These are phyloP conservation scores for Cryptococcus sp. DNA, from an alignment of 1,284 basidiomycete species.

Conservation along the genomic window DNA sequence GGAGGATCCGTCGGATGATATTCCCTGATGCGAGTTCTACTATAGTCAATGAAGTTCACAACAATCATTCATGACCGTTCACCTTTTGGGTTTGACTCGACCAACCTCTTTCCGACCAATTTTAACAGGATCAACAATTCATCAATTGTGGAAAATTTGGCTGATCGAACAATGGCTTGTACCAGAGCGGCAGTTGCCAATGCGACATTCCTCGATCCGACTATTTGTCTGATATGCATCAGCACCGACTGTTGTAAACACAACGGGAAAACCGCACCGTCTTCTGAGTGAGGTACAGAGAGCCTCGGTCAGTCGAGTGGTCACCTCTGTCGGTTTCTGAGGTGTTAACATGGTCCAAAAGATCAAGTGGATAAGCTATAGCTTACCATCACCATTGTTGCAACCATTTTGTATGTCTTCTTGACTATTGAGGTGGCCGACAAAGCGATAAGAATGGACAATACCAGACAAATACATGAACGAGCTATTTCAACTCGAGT, in stretches of 20 bases:
- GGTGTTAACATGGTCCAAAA: not conserved
- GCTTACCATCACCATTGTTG: not conserved
- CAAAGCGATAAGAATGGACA: not conserved
- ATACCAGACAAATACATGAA: too few species aligned
- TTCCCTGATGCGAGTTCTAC: constrained; percentile 90
- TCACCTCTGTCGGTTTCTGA: constrained; percentile 28
- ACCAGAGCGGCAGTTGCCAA: constrained; percentile 83
- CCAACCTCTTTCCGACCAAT: constrained; percentile 69
- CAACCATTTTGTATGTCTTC: not conserved
- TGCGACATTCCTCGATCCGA: constrained; percentile 81
- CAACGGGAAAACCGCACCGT: constrained; percentile 52
- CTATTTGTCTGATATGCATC: constrained; percentile 59
- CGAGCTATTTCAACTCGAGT: too few species aligned
- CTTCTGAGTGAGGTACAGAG: constrained; percentile 62
- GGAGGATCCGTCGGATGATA: constrained; percentile 83
- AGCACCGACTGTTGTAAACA: not conserved
- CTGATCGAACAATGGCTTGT: constrained; percentile 80
- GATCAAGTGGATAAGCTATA: not conserved
- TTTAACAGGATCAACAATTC: constrained; percentile 79
- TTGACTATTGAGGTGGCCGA: not conserved
- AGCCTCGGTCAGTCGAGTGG: constrained; percentile 56
- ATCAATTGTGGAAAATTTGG: constrained; percentile 79
- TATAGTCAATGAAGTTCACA: not conserved
- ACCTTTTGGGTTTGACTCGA: constrained; percentile 93
- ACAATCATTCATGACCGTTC: constrained; percentile 10